These are phyloP conservation scores for Hypoxylon sp. DNA, from an alignment of 2,329 filamentous ascomycete species.

Conservation along the genomic window DNA sequence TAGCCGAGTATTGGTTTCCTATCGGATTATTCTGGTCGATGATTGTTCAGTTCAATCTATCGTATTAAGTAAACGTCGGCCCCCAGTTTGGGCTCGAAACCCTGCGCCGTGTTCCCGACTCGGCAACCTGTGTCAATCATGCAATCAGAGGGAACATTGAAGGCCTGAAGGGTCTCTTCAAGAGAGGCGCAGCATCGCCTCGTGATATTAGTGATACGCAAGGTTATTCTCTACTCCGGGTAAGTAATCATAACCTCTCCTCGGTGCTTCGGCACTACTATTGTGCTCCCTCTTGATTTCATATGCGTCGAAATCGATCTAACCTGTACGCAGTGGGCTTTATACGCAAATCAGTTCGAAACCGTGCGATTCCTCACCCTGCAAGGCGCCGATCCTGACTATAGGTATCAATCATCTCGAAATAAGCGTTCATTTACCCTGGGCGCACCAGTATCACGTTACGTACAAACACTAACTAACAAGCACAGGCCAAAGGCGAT, in stretches of 20 bases:
- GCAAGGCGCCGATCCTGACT: slow-evolving; percentile 49
- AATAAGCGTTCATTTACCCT: too few species aligned
- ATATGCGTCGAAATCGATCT: too few species aligned
- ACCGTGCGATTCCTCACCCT: slow-evolving; percentile 48
- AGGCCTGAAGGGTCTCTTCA: slow-evolving; percentile 49
- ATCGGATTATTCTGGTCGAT: slow-evolving; percentile 46
- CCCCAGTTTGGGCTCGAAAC: slow-evolving; percentile 47
- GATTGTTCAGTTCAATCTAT: slow-evolving; percentile 46
- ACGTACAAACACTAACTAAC: too few species aligned
- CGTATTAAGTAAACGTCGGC: slow-evolving; percentile 40
- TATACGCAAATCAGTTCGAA: slow-evolving; percentile 51
- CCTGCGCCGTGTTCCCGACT: slow-evolving; percentile 48
- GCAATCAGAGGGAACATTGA: slow-evolving; percentile 47
- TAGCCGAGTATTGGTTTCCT: slow-evolving; percentile 52
- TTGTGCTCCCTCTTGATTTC: too few species aligned
- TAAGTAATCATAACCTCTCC: too few species aligned
- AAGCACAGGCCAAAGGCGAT: slow-evolving; percentile 16
- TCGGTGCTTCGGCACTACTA: too few species aligned
- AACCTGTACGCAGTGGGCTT: slow-evolving; percentile 41
- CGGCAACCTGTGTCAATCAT: slow-evolving; percentile 48
- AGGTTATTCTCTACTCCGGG: slow-evolving; percentile 50
- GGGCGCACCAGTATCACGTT: too few species aligned
- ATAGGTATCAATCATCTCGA: slow-evolving; percentile 16
- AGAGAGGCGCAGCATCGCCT: slow-evolving; percentile 48
- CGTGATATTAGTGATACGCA: slow-evolving; percentile 49